Conservation (phyloP, 179 eudicot species). For the Gypsophila paniculata region DNA sequence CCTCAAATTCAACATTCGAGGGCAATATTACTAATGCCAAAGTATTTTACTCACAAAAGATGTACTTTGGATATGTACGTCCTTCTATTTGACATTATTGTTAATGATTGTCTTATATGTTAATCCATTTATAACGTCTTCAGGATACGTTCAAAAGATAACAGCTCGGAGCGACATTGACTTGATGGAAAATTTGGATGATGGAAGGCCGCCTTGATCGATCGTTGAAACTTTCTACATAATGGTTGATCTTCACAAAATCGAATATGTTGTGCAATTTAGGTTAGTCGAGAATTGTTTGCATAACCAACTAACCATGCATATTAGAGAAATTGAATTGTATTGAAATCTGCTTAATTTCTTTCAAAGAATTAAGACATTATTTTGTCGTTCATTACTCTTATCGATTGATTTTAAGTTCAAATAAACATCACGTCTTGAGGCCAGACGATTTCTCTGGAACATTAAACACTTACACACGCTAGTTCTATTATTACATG, state of each 20-base stretch:
- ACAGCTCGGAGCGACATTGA: conserved; percentile 73
- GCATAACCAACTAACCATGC: neutral
- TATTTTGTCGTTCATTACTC: too few species aligned
- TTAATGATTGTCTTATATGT: too few species aligned
- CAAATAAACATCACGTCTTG: too few species aligned
- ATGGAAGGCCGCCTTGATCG: conserved; percentile 56
- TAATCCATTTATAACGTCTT: conserved; percentile 9
- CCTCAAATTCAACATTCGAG: too few species aligned
- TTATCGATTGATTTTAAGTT: too few species aligned
- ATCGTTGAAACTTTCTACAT: conserved; percentile 3
- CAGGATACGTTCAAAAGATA: conserved; percentile 97
- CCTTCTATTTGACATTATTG: too few species aligned
- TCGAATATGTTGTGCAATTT: conserved; percentile 8
- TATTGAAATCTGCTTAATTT: conserved; percentile 2
- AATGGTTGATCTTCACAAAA: neutral
- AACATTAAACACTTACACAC: too few species aligned
- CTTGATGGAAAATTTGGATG: conserved; percentile 83
- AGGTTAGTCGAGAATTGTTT: conserved; percentile 9
- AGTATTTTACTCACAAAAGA: too few species aligned
- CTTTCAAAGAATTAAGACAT: neutral
- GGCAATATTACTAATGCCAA: too few species aligned
- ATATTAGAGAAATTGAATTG: conserved; percentile 5
- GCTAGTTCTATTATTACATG: too few species aligned
- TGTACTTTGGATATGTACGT: too few species aligned
- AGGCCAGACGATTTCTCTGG: too few species aligned